Percentiles rank a stretch among this genome's conserved stretches.
Evolutionary conservation across 2,329 filamentous ascomycete genomes (phyloP).

Genomic region (Penicillium sumatraense): DNA sequence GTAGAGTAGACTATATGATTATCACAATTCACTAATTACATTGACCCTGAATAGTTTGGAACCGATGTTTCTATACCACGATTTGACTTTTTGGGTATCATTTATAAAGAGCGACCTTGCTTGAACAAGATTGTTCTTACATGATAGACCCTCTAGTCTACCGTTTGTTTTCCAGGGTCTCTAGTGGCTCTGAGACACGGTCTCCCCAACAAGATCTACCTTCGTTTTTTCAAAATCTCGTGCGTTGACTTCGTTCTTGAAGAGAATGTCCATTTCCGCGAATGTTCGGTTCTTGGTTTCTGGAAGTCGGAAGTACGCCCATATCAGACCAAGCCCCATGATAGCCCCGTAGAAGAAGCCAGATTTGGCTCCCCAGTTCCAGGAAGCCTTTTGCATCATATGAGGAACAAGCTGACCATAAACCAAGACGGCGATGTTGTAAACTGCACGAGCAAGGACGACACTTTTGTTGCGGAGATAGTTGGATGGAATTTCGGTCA

Average conservation of each 20-base stretch:
- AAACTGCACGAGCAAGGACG: slow-evolving; percentile 17
- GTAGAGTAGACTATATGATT: too few species aligned
- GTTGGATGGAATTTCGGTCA: slow-evolving; percentile 18
- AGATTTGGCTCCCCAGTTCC: slow-evolving; percentile 20
- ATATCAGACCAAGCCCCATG: slow-evolving; percentile 16
- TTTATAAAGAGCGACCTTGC: too few species aligned
- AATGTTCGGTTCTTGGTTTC: slow-evolving; percentile 21
- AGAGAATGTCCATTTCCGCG: slow-evolving; percentile 20
- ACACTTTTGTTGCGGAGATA: slow-evolving; percentile 18
- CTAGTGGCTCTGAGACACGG: slow-evolving; percentile 15
- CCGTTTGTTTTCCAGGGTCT: too few species aligned
- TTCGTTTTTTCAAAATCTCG: slow-evolving; percentile 17
- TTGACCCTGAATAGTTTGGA: too few species aligned
- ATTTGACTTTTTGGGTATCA: too few species aligned
- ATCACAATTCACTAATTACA: too few species aligned
- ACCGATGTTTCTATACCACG: too few species aligned
- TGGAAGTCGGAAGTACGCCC: slow-evolving; percentile 22
- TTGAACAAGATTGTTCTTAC: too few species aligned
- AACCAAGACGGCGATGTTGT: slow-evolving; percentile 17
- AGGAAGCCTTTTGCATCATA: slow-evolving; percentile 17
- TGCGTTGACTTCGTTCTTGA: slow-evolving; percentile 17
- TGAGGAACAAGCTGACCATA: slow-evolving; percentile 18
- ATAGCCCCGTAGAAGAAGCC: slow-evolving; percentile 18
- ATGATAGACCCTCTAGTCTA: too few species aligned
- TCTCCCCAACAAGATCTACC: slow-evolving; percentile 15